Evolutionary conservation across 805 yeast genomes (phyloP).

Genomic region (Osmozyma mogii): DNA sequence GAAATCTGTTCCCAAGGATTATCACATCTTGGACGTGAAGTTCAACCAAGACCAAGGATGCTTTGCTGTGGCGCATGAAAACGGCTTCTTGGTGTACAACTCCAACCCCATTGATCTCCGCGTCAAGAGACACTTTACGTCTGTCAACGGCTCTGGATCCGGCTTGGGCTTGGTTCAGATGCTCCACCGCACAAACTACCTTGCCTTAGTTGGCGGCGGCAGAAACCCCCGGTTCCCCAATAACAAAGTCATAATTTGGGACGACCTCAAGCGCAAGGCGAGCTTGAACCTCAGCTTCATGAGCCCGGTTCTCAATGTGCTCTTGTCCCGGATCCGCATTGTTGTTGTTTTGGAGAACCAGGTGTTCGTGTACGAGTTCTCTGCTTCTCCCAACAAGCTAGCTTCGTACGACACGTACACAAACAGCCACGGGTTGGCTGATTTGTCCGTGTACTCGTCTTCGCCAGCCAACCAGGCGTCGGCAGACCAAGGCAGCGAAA

Average conservation of each 20-base stretch:
- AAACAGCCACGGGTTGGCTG: conserved; percentile 60
- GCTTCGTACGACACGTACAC: conserved; percentile 57
- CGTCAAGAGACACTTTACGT: conserved; percentile 47
- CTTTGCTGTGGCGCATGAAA: conserved; percentile 73
- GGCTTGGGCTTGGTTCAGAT: conserved; percentile 76
- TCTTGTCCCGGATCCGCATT: conserved; percentile 67
- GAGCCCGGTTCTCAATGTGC: conserved; percentile 66
- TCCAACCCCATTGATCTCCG: conserved; percentile 79
- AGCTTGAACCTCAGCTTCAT: conserved; percentile 69
- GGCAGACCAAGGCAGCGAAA: conserved; percentile 10
- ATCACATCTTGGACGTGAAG: conserved; percentile 46
- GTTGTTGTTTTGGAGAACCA: conserved; percentile 62
- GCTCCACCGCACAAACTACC: conserved; percentile 86
- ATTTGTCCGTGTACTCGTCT: conserved; percentile 32
- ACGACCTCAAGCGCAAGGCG: conserved; percentile 71
- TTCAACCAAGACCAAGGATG: conserved; percentile 91
- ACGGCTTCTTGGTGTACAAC: conserved; percentile 79
- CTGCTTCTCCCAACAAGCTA: conserved; percentile 66
- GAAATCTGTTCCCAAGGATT: conserved; percentile 8
- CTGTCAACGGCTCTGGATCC: conserved; percentile 15
- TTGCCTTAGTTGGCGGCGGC: conserved; percentile 90
- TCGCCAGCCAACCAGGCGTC: conserved; percentile 4
- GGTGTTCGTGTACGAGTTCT: conserved; percentile 71
- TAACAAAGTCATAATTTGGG: conserved; percentile 85
- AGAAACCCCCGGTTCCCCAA: conserved; percentile 67